Conservation (phyloP, 805 yeast species). For the Candida coleopterorum region DNA sequence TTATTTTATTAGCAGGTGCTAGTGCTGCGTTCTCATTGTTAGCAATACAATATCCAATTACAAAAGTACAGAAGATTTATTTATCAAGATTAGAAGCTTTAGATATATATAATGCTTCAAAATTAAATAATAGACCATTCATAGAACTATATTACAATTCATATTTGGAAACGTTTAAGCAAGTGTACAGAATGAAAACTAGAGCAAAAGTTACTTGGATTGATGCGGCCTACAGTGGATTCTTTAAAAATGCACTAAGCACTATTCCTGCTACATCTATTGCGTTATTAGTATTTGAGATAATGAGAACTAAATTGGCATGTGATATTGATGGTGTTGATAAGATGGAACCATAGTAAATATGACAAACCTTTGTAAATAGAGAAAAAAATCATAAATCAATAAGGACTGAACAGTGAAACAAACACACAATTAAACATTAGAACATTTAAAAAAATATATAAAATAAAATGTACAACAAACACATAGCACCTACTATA, state of each 20-base stretch:
- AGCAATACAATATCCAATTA: constrained; percentile 77
- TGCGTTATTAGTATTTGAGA: constrained; percentile 80
- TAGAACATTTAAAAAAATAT: too few species aligned
- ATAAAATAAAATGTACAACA: too few species aligned
- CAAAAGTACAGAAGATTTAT: constrained; percentile 76
- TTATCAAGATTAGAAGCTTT: constrained; percentile 74
- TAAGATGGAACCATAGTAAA: constrained; percentile 7
- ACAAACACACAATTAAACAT: too few species aligned
- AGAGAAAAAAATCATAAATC: too few species aligned
- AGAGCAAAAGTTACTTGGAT: constrained; percentile 55
- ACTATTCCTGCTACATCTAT: constrained; percentile 86
- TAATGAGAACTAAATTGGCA: constrained; percentile 51
- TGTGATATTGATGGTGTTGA: constrained; percentile 25
- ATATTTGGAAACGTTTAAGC: constrained; percentile 69
- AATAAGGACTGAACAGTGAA: too few species aligned
- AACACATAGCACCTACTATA: background rate
- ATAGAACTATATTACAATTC: constrained; percentile 63
- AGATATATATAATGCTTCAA: constrained; percentile 51
- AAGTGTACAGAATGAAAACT: constrained; percentile 48
- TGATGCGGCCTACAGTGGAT: constrained; percentile 75
- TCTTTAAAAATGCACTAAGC: constrained; percentile 62
- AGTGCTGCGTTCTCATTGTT: constrained; percentile 76
- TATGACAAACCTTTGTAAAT: too few species aligned
- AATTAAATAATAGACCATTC: constrained; percentile 22
- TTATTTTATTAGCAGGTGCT: constrained; percentile 80